Base-by-base conservation (phyloP, 1,284 basidiomycete genomes). In the Cutaneotrichosporon daszewskae region DNA sequence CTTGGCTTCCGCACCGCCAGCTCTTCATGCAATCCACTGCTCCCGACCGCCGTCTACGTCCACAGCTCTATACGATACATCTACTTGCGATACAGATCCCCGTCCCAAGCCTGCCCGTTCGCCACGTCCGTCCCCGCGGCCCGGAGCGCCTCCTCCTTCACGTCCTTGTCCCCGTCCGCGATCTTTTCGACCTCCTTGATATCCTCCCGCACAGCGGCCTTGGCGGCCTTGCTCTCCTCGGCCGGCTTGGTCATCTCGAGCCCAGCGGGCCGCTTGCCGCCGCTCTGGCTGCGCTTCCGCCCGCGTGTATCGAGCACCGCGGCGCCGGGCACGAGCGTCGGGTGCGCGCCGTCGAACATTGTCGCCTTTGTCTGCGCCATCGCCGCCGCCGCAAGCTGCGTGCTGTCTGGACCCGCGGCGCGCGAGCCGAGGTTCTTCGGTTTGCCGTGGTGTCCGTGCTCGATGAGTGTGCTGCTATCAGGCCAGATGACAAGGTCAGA, bases 381-480 rank as follows among this genome's bases (percentile, higher is more conserved):
- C 16, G 38, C 37, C 5, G 48, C 48, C 4, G 52, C 52, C 6
- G 42, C 52, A 28, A 54, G 23, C 17, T 38, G 33, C 19, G 17
- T 27, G 5, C 37, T 28, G 33, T 40, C 37, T n/a, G n/a, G n/a
- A n/a, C n/a, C n/a, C n/a, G n/a, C n/a, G n/a, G 17, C 31, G 7
- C 8, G 34, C 28, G 39, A 29, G 23, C 24, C 37, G 34, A 19
- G 20, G 33, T 3, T 14, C 20, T 22, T 29, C 22, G 36, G 63
- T 62, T 2, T 59, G 56, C 11, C 50, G 52, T 8, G 63, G 60
- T 4, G 58, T 53, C 65, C 65, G 35, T 62, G 58, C 32, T 59
- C 57, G 45, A 68, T 68, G 23, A 68, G 47, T 7, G 57, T 56
- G 27, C 28, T 31, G 28, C 16, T 9, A 16, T 31, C 16, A 64